Evolutionary conservation across 169 alveolate genomes (phyloP).

Genomic region (Toxoplasma gondii): DNA sequence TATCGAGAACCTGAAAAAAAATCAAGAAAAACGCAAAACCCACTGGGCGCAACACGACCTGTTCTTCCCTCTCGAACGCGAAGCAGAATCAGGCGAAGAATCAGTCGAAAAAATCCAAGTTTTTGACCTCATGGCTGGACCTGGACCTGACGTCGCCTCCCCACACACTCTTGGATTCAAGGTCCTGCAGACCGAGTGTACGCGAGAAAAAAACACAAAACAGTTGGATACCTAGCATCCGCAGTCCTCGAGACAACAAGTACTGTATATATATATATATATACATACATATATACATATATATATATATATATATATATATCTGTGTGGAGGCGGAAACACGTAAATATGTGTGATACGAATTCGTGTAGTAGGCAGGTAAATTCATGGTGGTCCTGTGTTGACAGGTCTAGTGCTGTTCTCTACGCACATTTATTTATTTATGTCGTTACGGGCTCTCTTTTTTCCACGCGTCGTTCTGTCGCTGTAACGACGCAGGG

Average conservation of each 20-base stretch:
- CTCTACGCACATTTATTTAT: too few species aligned
- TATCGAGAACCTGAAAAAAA: not conserved
- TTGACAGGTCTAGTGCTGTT: too few species aligned
- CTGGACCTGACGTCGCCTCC: not conserved
- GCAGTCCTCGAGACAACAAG: not conserved
- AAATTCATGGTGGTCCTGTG: too few species aligned
- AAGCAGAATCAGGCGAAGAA: not conserved
- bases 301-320: not conserved
- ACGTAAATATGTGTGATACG: not conserved
- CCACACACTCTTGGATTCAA: slow-evolving; percentile 8
- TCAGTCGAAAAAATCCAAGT: not conserved
- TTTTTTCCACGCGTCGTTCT: too few species aligned
- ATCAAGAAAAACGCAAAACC: not conserved
- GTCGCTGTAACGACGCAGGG: too few species aligned
- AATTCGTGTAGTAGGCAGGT: too few species aligned
- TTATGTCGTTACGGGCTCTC: too few species aligned
- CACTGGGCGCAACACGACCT: slow-evolving; percentile 28
- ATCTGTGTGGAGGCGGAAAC: not conserved
- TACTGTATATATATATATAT: not conserved
- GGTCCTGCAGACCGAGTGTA: slow-evolving; percentile 15
- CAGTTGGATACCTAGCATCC: too few species aligned
- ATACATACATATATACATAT: not conserved
- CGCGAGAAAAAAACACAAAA: not conserved
- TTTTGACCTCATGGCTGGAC: slow-evolving; percentile 8
- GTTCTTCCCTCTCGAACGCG: not conserved